These are phyloP conservation scores for Clausena lansium DNA, from an alignment of 345 rosid species.

Conservation along the genomic window DNA sequence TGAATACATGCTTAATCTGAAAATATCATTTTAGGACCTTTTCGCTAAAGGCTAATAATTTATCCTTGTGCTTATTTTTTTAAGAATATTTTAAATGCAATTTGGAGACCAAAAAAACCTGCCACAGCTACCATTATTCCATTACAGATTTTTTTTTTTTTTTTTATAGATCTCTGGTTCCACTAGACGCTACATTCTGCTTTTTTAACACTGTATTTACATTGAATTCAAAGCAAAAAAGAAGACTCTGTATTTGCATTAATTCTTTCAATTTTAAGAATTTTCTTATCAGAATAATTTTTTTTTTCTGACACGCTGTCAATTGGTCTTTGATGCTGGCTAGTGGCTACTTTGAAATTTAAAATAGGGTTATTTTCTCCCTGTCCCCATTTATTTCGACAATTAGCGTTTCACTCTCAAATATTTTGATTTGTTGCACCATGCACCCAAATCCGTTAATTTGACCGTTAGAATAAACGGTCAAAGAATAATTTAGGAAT, in stretches of 20 bases:
- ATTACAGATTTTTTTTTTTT: too few species aligned
- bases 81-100: not conserved
- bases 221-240: too few species aligned
- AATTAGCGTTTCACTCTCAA: too few species aligned
- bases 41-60: not conserved
- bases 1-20: not conserved
- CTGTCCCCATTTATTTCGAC: too few species aligned
- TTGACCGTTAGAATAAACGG: too few species aligned
- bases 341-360: not conserved
- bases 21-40: not conserved
- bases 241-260: not conserved
- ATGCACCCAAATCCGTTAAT: too few species aligned
- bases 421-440: too few species aligned
- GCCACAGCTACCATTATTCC: not conserved
- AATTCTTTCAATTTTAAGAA: not conserved
- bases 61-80: not conserved
- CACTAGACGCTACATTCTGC: too few species aligned
- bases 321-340: not conserved
- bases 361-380: too few species aligned
- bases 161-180: too few species aligned
- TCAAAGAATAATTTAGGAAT: too few species aligned
- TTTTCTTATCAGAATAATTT: not conserved
- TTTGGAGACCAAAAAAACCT: not conserved
- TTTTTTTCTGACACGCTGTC: not conserved
- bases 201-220: too few species aligned